Conservation (phyloP, 305 asterid species). For the Striga hermonthica region DNA sequence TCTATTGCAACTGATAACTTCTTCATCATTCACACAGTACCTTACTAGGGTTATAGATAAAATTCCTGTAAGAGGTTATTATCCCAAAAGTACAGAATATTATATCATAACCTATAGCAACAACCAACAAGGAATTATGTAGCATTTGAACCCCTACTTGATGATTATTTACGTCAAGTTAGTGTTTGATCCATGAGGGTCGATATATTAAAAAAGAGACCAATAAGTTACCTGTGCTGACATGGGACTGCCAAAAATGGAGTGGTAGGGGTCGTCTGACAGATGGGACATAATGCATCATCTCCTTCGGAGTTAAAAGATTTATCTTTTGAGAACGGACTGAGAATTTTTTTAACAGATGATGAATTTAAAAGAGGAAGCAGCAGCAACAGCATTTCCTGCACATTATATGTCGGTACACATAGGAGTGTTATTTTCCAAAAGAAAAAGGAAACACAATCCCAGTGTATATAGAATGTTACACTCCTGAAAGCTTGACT, state of each 20-base stretch:
- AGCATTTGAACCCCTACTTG: not conserved
- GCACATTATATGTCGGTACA: constrained; percentile 33
- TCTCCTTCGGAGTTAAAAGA: constrained; percentile 54
- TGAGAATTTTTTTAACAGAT: constrained; percentile 60
- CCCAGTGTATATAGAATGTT: not conserved
- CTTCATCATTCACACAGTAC: no score
- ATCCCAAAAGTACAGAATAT: not conserved
- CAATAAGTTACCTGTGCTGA: constrained; percentile 68
- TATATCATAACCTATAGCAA: not conserved
- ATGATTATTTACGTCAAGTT: not conserved
- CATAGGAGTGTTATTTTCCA: not conserved
- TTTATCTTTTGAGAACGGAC: constrained; percentile 70
- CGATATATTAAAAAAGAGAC: constrained; percentile 14
- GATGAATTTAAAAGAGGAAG: constrained; percentile 86
- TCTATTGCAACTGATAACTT: no score
- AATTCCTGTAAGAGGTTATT: not conserved
- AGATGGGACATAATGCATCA: constrained; percentile 78
- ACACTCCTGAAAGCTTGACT: no score
- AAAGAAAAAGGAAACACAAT: constrained; percentile 3
- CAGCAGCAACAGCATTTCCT: constrained; percentile 87
- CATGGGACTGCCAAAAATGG: constrained; percentile 90
- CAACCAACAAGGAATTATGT: not conserved
- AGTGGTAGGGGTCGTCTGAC: constrained; percentile 76
- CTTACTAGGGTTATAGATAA: no score
- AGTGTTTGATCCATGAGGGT: not conserved